These are phyloP conservation scores for Kwoniella mangroviensis DNA, from an alignment of 768 basidiomycete genomes.

Conservation along the genomic window DNA sequence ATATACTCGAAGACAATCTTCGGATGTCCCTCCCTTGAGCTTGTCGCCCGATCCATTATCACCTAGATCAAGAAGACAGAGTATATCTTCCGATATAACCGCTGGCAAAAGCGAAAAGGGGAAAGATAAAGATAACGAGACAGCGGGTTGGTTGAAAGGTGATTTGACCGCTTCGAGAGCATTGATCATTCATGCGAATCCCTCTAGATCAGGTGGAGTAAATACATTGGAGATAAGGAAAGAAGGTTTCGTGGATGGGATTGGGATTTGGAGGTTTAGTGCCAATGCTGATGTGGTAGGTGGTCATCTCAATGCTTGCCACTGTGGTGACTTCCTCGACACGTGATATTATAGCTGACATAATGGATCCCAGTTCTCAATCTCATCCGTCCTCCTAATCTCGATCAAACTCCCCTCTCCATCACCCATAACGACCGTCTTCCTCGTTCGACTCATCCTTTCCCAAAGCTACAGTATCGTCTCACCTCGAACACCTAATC, in stretches of 20 bases:
- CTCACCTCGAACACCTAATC: conserved; percentile 48
- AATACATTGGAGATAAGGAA: conserved; percentile 40
- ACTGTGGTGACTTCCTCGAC: no score
- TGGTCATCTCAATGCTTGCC: not conserved
- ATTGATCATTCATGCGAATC: conserved; percentile 51
- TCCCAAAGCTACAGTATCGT: conserved; percentile 43
- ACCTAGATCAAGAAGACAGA: not conserved
- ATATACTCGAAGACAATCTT: conserved; percentile 21
- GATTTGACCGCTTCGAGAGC: conserved; percentile 38
- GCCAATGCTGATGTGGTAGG: conserved; percentile 48
- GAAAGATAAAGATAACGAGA: conserved; percentile 29
- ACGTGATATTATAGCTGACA: not conserved
- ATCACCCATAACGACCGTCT: conserved; percentile 49
- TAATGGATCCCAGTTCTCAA: conserved; percentile 39
- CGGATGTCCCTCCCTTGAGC: conserved; percentile 8
- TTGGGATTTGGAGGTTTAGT: conserved; percentile 40
- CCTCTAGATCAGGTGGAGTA: conserved; percentile 40
- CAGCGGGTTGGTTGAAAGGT: conserved; percentile 48
- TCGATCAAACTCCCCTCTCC: conserved; percentile 39
- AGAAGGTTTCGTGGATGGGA: conserved; percentile 46
- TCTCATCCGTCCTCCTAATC: conserved; percentile 44
- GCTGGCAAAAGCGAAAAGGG: not conserved
- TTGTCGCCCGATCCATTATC: not conserved
- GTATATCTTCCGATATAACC: not conserved
- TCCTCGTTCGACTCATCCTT: conserved; percentile 47